Percentiles rank a stretch among this genome's conserved stretches.
These are phyloP conservation scores for Botrytis elliptica DNA, from an alignment of 2,329 filamentous ascomycete genomes.

Conservation along the genomic window DNA sequence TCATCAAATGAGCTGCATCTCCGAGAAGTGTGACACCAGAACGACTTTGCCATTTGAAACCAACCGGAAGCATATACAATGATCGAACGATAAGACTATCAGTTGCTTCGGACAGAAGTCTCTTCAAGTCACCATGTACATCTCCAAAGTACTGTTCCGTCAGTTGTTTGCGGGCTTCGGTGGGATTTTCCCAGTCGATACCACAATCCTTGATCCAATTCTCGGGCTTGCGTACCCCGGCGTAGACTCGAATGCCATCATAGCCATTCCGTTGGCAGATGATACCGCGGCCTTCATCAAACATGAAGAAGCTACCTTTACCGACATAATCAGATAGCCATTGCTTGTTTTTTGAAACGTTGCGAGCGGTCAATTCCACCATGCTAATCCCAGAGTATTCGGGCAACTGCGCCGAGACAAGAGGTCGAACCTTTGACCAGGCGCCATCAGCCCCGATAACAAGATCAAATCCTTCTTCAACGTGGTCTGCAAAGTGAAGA, in stretches of 20 bases:
- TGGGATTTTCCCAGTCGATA: conserved; percentile 29
- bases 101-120: conserved; percentile 24
- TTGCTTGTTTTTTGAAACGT: conserved; percentile 39
- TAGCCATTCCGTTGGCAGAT: conserved; percentile 44
- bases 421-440: conserved; percentile 41
- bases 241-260: conserved; percentile 40
- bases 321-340: conserved; percentile 43
- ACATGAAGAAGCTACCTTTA: conserved; percentile 40
- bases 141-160: conserved; percentile 27
- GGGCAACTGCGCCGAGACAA: conserved; percentile 39
- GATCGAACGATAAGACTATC: conserved; percentile 29
- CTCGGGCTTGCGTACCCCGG: conserved; percentile 29
- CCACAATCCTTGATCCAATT: conserved; percentile 30
- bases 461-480: conserved; percentile 39
- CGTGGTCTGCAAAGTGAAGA: conserved; percentile 23
- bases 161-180: conserved; percentile 23
- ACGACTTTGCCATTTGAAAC: conserved; percentile 32
- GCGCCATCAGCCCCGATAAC: conserved; percentile 45
- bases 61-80: conserved; percentile 40
- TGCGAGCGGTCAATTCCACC: conserved; percentile 38
- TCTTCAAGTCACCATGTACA: conserved; percentile 29
- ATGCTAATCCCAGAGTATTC: conserved; percentile 41
- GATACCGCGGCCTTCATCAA: conserved; percentile 39
- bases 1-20: conserved; percentile 51
- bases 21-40: conserved; percentile 49